Base-by-base conservation (phyloP, 768 basidiomycete genomes). In the Pisolithus tinctorius region DNA sequence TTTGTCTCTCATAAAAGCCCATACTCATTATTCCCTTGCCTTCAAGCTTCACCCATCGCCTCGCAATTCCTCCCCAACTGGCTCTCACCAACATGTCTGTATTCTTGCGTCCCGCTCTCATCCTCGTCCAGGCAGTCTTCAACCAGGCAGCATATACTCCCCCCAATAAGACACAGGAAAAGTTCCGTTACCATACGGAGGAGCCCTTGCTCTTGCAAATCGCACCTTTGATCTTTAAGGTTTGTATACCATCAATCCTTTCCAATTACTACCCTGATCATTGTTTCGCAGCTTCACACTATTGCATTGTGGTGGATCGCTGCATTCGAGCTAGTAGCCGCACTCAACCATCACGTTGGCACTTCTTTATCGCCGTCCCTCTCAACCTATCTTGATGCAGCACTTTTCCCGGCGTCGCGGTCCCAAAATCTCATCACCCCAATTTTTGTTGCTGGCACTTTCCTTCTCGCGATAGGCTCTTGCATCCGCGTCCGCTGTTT, bases 141-240 rank as follows among this genome's bases (percentile, higher is more conserved):
- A 79, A 82, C 57, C 75, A 79, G 36, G 56, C 73, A 0, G 82
- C 79, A 0, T 78, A 71, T 56, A 77, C 77, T 0, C 79, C 82
- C 0, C 82, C 82, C 1, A 80, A 82, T 60, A 78, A 77, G 9
- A 78, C 80, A 0, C 74, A 71, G 0, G 51, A 60, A 31, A 79
- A 79, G 49, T 69, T 68, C 8, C 69, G 81, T 5, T 83, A 80
- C 58, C 75, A 81, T 60, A 79, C 75, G 0, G 69, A 78, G 16
- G 75, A 77, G 60, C 65, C 74, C 36, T 74, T 71, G 56, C 68
- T 80, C 40, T 68, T 83, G 36, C 77, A 77, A 49, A 77, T 82
- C 27, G 81, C 80, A 0, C 79, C 81, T 2, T 51, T 75, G 4
- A 69, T 83, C 17, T 80, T 83, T 69, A 77, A 77, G 67, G 82